phyloP scores from a whole-genome alignment of 345 rosid species.

The Psidium guajava region DNA sequence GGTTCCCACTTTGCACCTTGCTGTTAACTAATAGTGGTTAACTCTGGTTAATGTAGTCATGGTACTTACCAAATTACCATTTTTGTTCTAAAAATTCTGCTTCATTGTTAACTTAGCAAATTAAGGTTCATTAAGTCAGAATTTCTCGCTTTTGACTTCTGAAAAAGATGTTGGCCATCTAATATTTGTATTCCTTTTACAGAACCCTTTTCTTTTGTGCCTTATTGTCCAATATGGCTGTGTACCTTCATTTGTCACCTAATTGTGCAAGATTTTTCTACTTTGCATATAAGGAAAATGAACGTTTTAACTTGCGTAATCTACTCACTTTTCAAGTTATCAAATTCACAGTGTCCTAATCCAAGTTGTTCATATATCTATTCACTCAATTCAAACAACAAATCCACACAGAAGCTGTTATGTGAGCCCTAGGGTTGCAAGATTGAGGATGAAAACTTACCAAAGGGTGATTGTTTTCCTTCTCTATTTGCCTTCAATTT shows the following conservation, averaged over 20 bases:
- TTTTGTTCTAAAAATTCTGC: not conserved
- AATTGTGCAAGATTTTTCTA: not conserved
- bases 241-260: not conserved
- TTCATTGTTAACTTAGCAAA: not conserved
- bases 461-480: not conserved
- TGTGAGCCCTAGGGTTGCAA: not conserved
- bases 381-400: not conserved
- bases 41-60: not conserved
- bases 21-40: not conserved
- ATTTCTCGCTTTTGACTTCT: not conserved
- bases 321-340: not conserved
- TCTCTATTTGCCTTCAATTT: not conserved
- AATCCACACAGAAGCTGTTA: not conserved
- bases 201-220: not conserved
- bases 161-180: not conserved
- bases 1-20: not conserved
- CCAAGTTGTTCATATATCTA: not conserved
- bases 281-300: not conserved
- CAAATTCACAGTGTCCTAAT: not conserved
- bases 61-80: not conserved
- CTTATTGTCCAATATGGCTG: not conserved
- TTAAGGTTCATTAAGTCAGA: not conserved
- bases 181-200: not conserved
- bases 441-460: not conserved
- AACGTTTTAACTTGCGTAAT: not conserved